These are phyloP conservation scores for Brettanomyces naardenensis DNA, from an alignment of 805 yeast species.

Conservation along the genomic window DNA sequence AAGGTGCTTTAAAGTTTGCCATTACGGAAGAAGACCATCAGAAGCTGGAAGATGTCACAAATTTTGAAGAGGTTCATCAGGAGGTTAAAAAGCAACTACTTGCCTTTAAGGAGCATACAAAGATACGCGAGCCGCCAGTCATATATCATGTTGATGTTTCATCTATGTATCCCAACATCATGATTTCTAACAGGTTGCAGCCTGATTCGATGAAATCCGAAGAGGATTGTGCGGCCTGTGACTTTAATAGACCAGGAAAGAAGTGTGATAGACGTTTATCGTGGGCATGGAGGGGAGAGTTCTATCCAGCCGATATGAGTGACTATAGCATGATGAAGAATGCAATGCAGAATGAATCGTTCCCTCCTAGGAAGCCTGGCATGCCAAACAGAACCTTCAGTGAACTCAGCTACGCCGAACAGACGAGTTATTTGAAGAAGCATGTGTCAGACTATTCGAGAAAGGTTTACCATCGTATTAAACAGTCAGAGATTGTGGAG, in stretches of 20 bases:
- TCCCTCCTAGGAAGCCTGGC: constrained; percentile 54
- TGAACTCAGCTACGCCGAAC: constrained; percentile 70
- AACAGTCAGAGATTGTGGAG: constrained; percentile 75
- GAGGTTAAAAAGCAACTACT: constrained; percentile 46
- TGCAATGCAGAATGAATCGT: constrained; percentile 70
- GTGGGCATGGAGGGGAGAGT: constrained; percentile 99
- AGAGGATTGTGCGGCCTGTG: constrained; percentile 95
- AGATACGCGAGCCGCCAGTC: constrained; percentile 68
- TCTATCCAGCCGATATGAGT: constrained; percentile 79
- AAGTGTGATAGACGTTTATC: constrained; percentile 83
- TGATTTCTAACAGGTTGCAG: constrained; percentile 94
- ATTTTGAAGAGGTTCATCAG: constrained; percentile 66
- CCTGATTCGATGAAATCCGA: constrained; percentile 97
- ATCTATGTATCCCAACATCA: constrained; percentile 98
- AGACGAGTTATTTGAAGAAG: constrained; percentile 66
- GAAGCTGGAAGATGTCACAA: constrained; percentile 67
- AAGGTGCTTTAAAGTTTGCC: constrained; percentile 71
- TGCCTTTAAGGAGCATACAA: constrained; percentile 55
- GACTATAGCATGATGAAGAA: constrained; percentile 88
- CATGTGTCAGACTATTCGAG: constrained; percentile 77
- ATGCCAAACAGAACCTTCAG: constrained; percentile 60
- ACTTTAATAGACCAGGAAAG: constrained; percentile 92
- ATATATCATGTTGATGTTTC: constrained; percentile 99
- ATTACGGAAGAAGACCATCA: constrained; percentile 74
- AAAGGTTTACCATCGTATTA: constrained; percentile 75